Conservation (phyloP, 116 monocot genomes). For the Papilionanthe hybrid region DNA sequence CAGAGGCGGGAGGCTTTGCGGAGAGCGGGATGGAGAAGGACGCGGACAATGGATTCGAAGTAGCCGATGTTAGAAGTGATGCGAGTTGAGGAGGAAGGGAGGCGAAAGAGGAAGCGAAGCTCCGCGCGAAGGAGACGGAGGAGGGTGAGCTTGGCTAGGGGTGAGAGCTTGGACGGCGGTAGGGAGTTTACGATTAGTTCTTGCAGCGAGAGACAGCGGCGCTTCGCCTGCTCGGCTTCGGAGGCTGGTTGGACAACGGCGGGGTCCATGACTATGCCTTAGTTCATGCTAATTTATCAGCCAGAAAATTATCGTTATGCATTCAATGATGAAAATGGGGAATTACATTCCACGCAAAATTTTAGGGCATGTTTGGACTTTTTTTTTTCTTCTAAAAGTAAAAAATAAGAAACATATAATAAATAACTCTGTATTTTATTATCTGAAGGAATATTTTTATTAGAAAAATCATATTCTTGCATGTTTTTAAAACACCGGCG, state of each 20-base stretch:
- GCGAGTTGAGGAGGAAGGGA: conserved; percentile 5
- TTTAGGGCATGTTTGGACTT: no score
- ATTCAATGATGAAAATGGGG: no score
- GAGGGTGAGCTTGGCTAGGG: conserved; percentile 28
- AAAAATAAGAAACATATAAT: no score
- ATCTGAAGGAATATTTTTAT: no score
- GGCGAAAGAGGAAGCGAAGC: conserved; percentile 39
- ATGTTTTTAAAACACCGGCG: no score
- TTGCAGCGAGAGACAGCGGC: conserved; percentile 25
- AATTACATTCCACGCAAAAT: no score
- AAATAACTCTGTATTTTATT: no score
- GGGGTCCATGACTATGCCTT: background rate
- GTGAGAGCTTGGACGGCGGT: conserved; percentile 32
- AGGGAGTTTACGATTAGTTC: conserved; percentile 13
- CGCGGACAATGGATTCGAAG: conserved; percentile 43
- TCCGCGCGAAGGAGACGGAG: conserved; percentile 45
- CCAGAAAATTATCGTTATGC: no score
- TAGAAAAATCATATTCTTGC: no score
- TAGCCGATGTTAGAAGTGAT: conserved; percentile 49
- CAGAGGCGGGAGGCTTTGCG: conserved; percentile 53
- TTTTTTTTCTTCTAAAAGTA: no score
- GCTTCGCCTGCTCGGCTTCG: conserved; percentile 2
- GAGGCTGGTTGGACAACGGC: background rate
- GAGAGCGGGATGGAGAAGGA: conserved; percentile 57
- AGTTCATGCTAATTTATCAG: no score